These are phyloP conservation scores for Colletotrichum eleusines DNA, from an alignment of 2,329 filamentous ascomycete species.

Conservation along the genomic window DNA sequence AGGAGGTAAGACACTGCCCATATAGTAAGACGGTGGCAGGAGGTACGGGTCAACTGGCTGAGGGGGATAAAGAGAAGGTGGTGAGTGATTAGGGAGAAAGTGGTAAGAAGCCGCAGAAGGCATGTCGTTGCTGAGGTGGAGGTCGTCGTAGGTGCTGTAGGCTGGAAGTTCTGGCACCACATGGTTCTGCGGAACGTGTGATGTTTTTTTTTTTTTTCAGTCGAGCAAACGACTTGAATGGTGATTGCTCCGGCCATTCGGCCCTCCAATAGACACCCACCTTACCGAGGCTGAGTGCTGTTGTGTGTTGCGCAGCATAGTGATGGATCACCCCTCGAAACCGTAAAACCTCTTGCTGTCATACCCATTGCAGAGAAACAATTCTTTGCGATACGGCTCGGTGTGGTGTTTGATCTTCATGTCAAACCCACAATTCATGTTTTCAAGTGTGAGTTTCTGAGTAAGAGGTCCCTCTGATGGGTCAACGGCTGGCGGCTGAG, in stretches of 20 bases:
- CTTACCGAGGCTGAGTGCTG: conserved; percentile 75
- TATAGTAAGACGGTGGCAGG: background rate
- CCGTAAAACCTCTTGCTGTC: conserved; percentile 77
- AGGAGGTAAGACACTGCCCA: background rate
- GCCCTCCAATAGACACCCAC: conserved; percentile 83
- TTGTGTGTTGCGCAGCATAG: conserved; percentile 85
- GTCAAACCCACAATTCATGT: conserved; percentile 89
- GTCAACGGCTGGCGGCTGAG: conserved; percentile 59
- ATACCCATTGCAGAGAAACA: conserved; percentile 82
- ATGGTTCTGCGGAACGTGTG: conserved; percentile 26
- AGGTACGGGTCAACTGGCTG: conserved; percentile 6
- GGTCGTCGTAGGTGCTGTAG: background rate
- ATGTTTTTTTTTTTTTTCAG: conserved; percentile 41
- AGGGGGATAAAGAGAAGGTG: background rate
- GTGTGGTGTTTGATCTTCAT: conserved; percentile 79
- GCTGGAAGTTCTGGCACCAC: background rate
- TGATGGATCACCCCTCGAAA: conserved; percentile 87
- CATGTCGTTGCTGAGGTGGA: background rate
- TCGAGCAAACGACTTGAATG: conserved; percentile 74
- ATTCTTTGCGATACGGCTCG: conserved; percentile 74
- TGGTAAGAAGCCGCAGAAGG: background rate
- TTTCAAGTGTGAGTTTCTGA: conserved; percentile 78
- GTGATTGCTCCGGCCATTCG: conserved; percentile 82
- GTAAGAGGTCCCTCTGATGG: conserved; percentile 66
- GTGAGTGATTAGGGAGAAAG: background rate